A percentile compares a stretch with the other conserved stretches of the same genome.
Evolutionary conservation across 345 rosid species (phyloP).

Genomic region (Rhodamnia rubescens): DNA sequence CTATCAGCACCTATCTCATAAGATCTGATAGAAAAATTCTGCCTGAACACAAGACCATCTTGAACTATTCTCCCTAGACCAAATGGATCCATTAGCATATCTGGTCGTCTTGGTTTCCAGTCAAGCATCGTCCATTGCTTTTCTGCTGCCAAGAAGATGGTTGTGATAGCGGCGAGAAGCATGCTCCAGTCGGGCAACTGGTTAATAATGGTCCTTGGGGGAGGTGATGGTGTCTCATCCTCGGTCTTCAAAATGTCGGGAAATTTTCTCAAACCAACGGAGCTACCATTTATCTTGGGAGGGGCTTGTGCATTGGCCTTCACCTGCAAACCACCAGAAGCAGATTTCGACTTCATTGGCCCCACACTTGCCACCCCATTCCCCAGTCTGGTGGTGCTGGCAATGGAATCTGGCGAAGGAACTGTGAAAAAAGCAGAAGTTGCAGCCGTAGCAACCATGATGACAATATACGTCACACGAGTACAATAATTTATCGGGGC

Average conservation of each 20-base stretch:
- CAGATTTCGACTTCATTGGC: slow-evolving; percentile 28
- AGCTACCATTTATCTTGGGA: slow-evolving; percentile 71
- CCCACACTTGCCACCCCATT: slow-evolving; percentile 39
- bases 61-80: slow-evolving; percentile 84
- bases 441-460: slow-evolving; percentile 74
- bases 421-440: slow-evolving; percentile 60
- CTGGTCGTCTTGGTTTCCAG: slow-evolving; percentile 88
- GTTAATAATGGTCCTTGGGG: slow-evolving; percentile 88
- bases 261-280: slow-evolving; percentile 33
- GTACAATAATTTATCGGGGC: background rate
- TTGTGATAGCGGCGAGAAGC: slow-evolving; percentile 98
- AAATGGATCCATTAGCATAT: slow-evolving; percentile 74
- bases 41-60: slow-evolving; percentile 78
- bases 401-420: slow-evolving; percentile 38
- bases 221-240: slow-evolving; percentile 32
- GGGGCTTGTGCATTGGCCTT: slow-evolving; percentile 89
- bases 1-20: slow-evolving; percentile 99
- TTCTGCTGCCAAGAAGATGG: slow-evolving; percentile 95
- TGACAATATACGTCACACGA: background rate
- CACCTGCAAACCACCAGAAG: slow-evolving; percentile 54
- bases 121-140: slow-evolving; percentile 99
- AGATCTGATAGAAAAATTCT: slow-evolving; percentile 86
- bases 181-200: slow-evolving; percentile 99
- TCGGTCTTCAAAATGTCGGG: slow-evolving; percentile 41
- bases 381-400: slow-evolving; percentile 31